phyloP scores from a whole-genome alignment of 331 rosid species.

The Quercus phellos region DNA sequence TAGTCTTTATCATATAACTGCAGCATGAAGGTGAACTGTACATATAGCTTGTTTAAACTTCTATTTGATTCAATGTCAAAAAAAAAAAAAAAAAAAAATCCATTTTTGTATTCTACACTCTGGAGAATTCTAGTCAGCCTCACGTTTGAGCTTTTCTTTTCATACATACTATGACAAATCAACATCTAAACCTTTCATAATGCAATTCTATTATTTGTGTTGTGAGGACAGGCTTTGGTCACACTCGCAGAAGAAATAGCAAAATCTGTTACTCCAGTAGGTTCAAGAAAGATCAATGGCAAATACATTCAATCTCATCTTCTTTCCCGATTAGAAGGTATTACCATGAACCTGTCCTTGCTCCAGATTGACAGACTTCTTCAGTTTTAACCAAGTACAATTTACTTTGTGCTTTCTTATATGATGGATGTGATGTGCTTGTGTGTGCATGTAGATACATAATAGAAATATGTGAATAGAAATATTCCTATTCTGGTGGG shows the following conservation, averaged over 20 bases:
- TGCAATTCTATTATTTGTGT: neutral
- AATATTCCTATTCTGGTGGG: neutral
- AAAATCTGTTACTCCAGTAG: conserved; percentile 52
- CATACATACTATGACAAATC: neutral
- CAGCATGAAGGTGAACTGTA: neutral
- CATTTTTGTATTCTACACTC: neutral
- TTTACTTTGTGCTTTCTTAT: neutral
- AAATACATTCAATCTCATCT: conserved; percentile 89
- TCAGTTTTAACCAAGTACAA: neutral
- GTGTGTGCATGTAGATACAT: too few relatives aligned
- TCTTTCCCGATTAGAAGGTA: conserved; percentile 75
- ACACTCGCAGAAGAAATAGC: conserved; percentile 81
- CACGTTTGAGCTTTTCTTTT: neutral
- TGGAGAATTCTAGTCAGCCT: neutral
- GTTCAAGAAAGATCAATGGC: conserved; percentile 91
- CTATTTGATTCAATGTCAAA: too few relatives aligned
- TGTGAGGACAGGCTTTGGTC: conserved; percentile 54
- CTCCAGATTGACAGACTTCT: neutral
- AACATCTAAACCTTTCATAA: neutral
- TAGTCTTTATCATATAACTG: neutral
- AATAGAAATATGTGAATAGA: neutral
- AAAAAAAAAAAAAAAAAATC: too few relatives aligned
- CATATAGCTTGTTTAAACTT: too few relatives aligned
- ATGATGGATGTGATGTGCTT: neutral
- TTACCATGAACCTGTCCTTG: conserved; percentile 11